Percentiles rank a stretch among this genome's conserved stretches.
These are phyloP conservation scores for Nadsonia commutata DNA, from an alignment of 1,139 yeast genomes.

Conservation along the genomic window DNA sequence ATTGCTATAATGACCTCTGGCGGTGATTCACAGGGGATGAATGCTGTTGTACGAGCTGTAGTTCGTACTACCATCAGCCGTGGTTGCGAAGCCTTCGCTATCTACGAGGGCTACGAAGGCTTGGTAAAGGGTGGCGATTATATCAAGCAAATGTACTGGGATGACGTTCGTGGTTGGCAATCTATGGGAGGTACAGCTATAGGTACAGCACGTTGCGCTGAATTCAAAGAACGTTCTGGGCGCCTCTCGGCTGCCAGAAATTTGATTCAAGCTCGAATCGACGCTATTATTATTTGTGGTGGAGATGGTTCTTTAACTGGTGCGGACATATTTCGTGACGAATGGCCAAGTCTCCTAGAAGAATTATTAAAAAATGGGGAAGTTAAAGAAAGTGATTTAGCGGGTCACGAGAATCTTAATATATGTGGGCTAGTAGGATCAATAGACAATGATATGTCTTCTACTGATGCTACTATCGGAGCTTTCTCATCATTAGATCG, in stretches of 20 bases:
- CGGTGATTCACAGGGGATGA: slow-evolving; percentile 99
- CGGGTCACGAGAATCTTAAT: slow-evolving; percentile 55
- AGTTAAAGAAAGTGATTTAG: slow-evolving; percentile 42
- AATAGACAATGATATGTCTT: slow-evolving; percentile 94
- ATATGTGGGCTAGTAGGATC: slow-evolving; percentile 95
- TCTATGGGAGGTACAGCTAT: slow-evolving; percentile 89
- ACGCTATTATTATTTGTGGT: slow-evolving; percentile 94
- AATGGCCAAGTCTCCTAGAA: slow-evolving; percentile 77
- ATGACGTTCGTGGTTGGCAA: slow-evolving; percentile 84
- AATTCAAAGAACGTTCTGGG: slow-evolving; percentile 73
- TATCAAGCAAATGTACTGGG: slow-evolving; percentile 74
- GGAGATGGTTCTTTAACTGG: slow-evolving; percentile 98
- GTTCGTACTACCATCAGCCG: slow-evolving; percentile 77
- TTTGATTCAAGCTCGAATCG: slow-evolving; percentile 78
- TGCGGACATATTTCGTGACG: slow-evolving; percentile 83
- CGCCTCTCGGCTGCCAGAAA: slow-evolving; percentile 71
- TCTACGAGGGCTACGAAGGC: slow-evolving; percentile 92
- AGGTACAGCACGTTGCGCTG: slow-evolving; percentile 89
- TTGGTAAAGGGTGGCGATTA: slow-evolving; percentile 67
- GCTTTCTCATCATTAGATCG: slow-evolving; percentile 88
- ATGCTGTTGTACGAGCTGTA: slow-evolving; percentile 86
- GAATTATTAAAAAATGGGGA: slow-evolving; percentile 46
- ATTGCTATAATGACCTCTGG: slow-evolving; percentile 97
- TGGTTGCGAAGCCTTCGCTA: slow-evolving; percentile 91
- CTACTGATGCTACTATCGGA: slow-evolving; percentile 93